phyloP scores from a whole-genome alignment of 257 asterid genomes.

The Capsicum chinense region DNA sequence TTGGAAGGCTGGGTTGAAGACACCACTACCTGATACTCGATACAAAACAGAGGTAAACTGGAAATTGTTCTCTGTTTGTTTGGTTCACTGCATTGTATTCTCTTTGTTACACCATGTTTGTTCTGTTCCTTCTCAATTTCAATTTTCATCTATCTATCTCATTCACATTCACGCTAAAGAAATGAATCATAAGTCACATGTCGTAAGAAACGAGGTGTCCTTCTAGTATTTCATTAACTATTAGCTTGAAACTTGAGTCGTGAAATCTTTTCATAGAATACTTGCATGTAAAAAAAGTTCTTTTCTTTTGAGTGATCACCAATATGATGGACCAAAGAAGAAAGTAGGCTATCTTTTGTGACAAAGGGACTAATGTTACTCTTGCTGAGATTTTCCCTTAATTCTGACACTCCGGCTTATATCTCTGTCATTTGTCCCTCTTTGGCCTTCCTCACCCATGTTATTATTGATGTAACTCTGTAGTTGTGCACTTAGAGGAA shows the following conservation, averaged over 20 bases:
- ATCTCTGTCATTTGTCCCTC: neutral
- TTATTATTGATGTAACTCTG: neutral
- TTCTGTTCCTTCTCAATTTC: neutral
- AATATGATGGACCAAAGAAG: neutral
- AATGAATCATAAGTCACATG: neutral
- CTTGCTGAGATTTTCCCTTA: neutral
- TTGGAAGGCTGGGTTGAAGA: conserved; percentile 74
- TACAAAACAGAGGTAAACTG: conserved; percentile 77
- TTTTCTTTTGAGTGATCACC: neutral
- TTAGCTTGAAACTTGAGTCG: neutral
- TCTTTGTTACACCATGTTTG: neutral
- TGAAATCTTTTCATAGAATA: neutral
- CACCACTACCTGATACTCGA: conserved; percentile 78
- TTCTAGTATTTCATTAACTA: neutral
- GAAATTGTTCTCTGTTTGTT: neutral
- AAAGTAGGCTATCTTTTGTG: conserved; percentile 7
- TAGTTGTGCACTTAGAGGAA: neutral
- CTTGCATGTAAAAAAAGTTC: neutral
- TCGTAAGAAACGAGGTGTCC: neutral
- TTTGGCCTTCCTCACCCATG: conserved; percentile 5
- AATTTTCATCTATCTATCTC: conserved; percentile 2
- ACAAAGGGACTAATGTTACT: neutral
- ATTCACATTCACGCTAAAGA: neutral
- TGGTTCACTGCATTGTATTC: conserved; percentile 21
- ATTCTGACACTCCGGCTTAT: neutral